phyloP scores from a whole-genome alignment of 2,329 filamentous ascomycete genomes.

The Xylaria sp. region DNA sequence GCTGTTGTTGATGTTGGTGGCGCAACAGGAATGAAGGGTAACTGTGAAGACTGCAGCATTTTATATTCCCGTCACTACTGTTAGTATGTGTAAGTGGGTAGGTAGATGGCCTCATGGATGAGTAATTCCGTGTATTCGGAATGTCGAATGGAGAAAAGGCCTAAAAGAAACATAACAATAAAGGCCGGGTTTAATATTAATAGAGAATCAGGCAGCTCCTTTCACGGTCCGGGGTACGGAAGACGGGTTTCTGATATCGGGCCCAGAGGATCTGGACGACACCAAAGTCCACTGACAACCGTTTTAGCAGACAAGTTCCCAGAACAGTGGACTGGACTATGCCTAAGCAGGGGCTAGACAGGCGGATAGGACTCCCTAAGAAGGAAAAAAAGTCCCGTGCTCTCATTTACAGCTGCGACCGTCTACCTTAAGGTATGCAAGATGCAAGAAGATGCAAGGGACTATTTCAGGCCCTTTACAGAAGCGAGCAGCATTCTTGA shows the following conservation, averaged over 20 bases:
- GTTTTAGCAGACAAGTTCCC: conserved; percentile 27
- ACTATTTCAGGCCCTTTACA: conserved; percentile 39
- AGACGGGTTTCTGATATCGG: conserved; percentile 6
- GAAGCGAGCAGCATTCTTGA: conserved; percentile 33
- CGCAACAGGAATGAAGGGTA: conserved; percentile 18
- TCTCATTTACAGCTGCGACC: conserved; percentile 19
- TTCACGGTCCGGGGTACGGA: background rate
- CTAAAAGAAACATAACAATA: background rate
- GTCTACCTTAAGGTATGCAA: conserved; percentile 13
- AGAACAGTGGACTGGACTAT: conserved; percentile 28
- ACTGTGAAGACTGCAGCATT: conserved; percentile 36
- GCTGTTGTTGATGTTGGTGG: conserved; percentile 26
- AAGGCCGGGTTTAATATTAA: conserved; percentile 5
- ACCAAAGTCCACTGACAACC: conserved; percentile 32
- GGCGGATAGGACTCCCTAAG: conserved; percentile 7
- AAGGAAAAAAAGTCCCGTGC: conserved; percentile 32
- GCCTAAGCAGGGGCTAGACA: conserved; percentile 23
- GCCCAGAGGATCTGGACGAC: conserved; percentile 8
- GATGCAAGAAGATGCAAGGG: conserved; percentile 38
- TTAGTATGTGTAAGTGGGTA: background rate
- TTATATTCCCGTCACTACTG: conserved; percentile 3
- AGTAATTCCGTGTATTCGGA: background rate
- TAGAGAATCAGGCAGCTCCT: background rate
- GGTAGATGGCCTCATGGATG: background rate
- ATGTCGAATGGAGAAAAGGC: background rate